Evolutionary conservation across 2,329 filamentous ascomycete genomes (phyloP), one percentile per base, ranked within the genome.

Genomic region (Mycosphaerella sp.): DNA sequence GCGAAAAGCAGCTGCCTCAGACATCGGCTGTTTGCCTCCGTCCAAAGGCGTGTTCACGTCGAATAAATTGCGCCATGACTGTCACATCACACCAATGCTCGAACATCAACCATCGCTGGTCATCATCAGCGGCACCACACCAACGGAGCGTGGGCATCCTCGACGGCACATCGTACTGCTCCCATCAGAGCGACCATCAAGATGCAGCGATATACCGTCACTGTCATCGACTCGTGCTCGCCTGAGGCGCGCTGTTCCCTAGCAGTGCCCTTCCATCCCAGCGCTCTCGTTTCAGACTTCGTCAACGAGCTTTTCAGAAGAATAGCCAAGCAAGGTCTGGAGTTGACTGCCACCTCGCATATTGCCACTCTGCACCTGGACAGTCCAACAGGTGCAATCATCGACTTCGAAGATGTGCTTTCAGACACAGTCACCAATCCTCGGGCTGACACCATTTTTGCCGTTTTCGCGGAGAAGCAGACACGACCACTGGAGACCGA

Each of bases 341-440:
- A 36, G 4, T 42, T 65, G 40, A 34, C 48, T 1, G 42, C 60
- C 26, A 50, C 51, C 45, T 56, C 58, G 11, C 62, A 62, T 39
- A 23, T 52, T 34, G 57, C 57, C 41, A 64, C 59, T 2, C 51
- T 69, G 12, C 66, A 64, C 48, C 56, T 66, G 12, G 59, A 63
- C 34, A 54, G 48, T 39, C 48, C 51, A 11, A 46, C 41, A 53
- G 66, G 66, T 10, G 61, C 66, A n/a, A 59, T 66, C 29, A 55
- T 67, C 12, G 66, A 67, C 46, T 36, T 23, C 3, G 57, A 64
- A n/a, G 66, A 69, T 46, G 34, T 62, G 4, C 58, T 69, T 8
- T 56, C 57, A 1, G 61, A 67, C 53, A 55, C 65, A 3, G 47
- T 66, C 31, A 41, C 50, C 4, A 57, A 62, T 32, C 50, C 57